Conservation (phyloP, 2,329 filamentous ascomycete species). For the Zasmidium cellare region DNA sequence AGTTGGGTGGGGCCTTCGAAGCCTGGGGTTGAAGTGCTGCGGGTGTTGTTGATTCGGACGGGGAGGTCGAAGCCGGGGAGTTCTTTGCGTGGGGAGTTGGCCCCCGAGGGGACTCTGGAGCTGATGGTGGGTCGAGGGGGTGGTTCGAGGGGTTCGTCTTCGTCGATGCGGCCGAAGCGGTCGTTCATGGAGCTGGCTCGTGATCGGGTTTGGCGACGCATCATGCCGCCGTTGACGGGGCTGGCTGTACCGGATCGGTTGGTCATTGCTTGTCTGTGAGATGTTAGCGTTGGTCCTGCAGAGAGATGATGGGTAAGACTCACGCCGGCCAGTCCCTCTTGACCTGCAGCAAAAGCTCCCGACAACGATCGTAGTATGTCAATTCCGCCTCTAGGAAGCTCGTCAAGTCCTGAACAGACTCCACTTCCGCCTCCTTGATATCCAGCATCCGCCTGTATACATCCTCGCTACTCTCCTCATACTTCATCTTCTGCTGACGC, state of each 20-base stretch:
- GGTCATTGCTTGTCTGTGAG: conserved; percentile 11
- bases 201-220: conserved; percentile 51
- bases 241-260: conserved; percentile 28
- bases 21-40: conserved; percentile 48
- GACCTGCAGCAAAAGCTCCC: conserved; percentile 73
- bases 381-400: conserved; percentile 86
- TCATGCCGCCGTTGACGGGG: conserved; percentile 28
- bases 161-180: conserved; percentile 54
- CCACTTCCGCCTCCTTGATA: conserved; percentile 86
- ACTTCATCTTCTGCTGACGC: conserved; percentile 87
- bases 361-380: conserved; percentile 85
- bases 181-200: conserved; percentile 63
- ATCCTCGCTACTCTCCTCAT: conserved; percentile 92
- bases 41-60: conserved; percentile 46
- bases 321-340: conserved; percentile 68
- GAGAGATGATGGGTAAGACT: conserved; percentile 39
- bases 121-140: conserved; percentile 56
- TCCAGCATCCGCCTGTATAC: conserved; percentile 92
- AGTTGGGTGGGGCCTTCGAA: conserved; percentile 56
- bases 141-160: conserved; percentile 56
- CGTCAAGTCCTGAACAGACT: conserved; percentile 76
- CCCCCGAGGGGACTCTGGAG: conserved; percentile 44
- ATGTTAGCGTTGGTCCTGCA: conserved; percentile 1
- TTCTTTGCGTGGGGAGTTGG: conserved; percentile 44
- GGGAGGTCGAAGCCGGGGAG: conserved; percentile 45